Conservation (phyloP, 2,329 filamentous ascomycete genomes). For the Microsporum audouinii region DNA sequence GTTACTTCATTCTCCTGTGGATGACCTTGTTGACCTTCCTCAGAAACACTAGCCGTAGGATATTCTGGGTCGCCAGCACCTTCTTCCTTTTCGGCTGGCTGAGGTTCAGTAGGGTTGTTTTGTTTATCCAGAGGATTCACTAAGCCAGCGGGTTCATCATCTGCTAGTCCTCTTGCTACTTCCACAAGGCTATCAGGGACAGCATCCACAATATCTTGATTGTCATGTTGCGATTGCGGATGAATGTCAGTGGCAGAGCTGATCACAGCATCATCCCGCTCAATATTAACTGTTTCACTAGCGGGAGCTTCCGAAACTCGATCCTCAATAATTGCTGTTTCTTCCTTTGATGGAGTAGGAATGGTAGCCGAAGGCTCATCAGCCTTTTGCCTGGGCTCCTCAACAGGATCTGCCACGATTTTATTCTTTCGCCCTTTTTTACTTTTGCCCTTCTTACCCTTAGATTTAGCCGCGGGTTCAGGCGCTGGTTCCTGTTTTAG, state of each 20-base stretch:
- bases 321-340: constrained; percentile 18
- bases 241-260: neutral
- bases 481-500: neutral
- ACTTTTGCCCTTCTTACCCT: constrained; percentile 5
- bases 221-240: neutral
- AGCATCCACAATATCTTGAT: neutral
- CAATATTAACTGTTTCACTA: neutral
- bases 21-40: neutral
- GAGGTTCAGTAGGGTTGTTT: neutral
- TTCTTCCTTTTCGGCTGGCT: neutral
- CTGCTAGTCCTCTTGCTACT: neutral
- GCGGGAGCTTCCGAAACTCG: neutral
- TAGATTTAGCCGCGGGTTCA: neutral
- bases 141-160: neutral
- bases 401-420: neutral
- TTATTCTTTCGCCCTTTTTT: neutral
- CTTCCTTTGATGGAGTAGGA: constrained; percentile 17
- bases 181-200: neutral
- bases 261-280: neutral
- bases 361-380: neutral
- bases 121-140: neutral
- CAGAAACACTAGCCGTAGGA: neutral
- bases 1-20: neutral
- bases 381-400: constrained; percentile 2
- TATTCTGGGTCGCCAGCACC: neutral